These are phyloP conservation scores for Stereocaulon alpinum DNA, from an alignment of 495 filamentous ascomycete genomes.

Conservation along the genomic window DNA sequence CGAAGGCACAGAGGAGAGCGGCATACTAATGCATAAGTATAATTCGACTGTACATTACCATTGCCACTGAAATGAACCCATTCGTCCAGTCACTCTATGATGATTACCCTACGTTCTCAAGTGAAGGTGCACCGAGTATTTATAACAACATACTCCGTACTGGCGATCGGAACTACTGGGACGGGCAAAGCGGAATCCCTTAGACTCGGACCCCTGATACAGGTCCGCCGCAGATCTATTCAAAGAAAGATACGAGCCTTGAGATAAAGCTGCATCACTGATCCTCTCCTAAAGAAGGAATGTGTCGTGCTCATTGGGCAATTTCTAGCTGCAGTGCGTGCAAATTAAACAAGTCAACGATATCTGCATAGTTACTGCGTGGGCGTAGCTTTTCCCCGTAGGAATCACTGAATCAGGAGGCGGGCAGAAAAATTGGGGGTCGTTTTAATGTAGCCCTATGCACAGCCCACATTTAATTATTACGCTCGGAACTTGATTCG, in stretches of 20 bases:
- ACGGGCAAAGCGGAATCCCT: background rate
- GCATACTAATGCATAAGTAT: too few species aligned
- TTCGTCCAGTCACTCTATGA: too few species aligned
- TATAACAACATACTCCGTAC: too few species aligned
- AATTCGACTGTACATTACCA: too few species aligned
- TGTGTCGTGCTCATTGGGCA: background rate
- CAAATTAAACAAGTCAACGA: background rate
- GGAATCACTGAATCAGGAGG: background rate
- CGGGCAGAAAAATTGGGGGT: background rate
- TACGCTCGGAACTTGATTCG: constrained; percentile 10
- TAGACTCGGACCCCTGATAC: background rate
- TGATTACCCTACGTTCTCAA: too few species aligned
- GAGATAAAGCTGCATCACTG: background rate
- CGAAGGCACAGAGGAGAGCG: too few species aligned
- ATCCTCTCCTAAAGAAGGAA: background rate
- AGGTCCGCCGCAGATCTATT: background rate
- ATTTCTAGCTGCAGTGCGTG: background rate
- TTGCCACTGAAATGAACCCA: too few species aligned
- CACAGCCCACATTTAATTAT: constrained; percentile 11
- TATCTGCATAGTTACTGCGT: background rate
- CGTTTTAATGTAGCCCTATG: background rate
- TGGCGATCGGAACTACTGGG: background rate
- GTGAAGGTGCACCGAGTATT: too few species aligned
- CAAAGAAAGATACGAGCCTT: background rate
- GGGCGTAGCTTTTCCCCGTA: background rate